Evolutionary conservation across 129 eudicot species (phyloP).

Genomic region (Flaveria trinervia): DNA sequence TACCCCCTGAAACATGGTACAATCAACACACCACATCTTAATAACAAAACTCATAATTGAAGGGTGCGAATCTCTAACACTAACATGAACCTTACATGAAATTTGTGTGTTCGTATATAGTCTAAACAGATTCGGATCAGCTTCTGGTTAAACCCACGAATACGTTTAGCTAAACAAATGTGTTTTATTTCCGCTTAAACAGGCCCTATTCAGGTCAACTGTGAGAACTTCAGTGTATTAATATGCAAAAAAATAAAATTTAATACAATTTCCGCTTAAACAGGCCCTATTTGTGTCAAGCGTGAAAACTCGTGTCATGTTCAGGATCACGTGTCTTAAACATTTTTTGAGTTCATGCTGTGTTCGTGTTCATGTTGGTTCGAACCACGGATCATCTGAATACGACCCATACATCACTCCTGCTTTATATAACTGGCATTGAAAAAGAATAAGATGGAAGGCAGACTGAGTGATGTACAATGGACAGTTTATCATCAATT

Average conservation of each 20-base stretch:
- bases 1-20: conserved; percentile 52
- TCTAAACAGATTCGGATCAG: not conserved
- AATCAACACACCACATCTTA: not conserved
- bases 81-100: not conserved
- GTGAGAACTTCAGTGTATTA: too few relatives aligned
- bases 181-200: too few relatives aligned
- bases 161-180: not conserved
- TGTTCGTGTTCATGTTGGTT: not conserved
- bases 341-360: not conserved
- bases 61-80: not conserved
- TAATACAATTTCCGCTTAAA: too few relatives aligned
- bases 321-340: not conserved
- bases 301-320: not conserved
- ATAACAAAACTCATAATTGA: not conserved
- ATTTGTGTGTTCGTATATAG: not conserved
- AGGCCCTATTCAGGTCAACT: too few relatives aligned
- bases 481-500: not conserved
- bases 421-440: not conserved
- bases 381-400: not conserved
- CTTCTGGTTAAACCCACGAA: not conserved
- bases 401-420: not conserved
- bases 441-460: not conserved
- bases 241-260: too few relatives aligned
- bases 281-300: not conserved
- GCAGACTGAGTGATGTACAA: not conserved